Evolutionary conservation across 2,329 filamentous ascomycete genomes (phyloP), one percentile per base, ranked within the genome.

Genomic region (Penicillium capsulatum): DNA sequence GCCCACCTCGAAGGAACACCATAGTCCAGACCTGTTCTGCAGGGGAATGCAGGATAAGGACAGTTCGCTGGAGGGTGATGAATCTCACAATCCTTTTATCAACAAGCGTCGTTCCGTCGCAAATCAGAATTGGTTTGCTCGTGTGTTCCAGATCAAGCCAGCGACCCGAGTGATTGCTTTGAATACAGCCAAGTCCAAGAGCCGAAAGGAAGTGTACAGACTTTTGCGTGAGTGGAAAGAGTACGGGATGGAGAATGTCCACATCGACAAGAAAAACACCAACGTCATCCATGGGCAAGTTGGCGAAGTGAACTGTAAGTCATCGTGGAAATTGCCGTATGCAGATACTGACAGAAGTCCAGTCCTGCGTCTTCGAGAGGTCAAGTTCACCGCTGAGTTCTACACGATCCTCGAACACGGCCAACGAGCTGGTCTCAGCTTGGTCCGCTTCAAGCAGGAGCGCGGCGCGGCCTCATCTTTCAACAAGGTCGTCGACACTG

Each of bases 401-500:
- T 94, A 94, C 69, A 88, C 84, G 2, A 84, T 94, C 26, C 84
- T 94, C 46, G 86, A 95, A 67, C 85, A 92, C 58, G 86, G 86
- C 33, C 83, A 79, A 55, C 82, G 80, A 48, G 81, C 80, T 31
- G 83, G 83, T 32, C 75, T 96, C 38, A 86, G 84, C 61, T 81
- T 96, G 49, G 80, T 86, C 19, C 83, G 87, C 24, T 87, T 96
- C 62, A 91, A 86, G 1, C 90, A 96, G 59, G 88, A 92, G 59
- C 83, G 83, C 42, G 92, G 91, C n/a, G 90, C 91, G 2, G 89
- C 87, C 26, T 92, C 84, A 55, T 92, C 85, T 53, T 94, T 97
- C 68, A 78, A 87, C 60, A 82, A 80, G 58, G 85, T 95, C 7
- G 78, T 94, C 17, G 84, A 89, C 43, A 84, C 84, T 3, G 73